Percentiles rank a stretch among this genome's conserved stretches.
Conservation (phyloP, 768 basidiomycete genomes). For the Pleurotus tuber-regium region DNA sequence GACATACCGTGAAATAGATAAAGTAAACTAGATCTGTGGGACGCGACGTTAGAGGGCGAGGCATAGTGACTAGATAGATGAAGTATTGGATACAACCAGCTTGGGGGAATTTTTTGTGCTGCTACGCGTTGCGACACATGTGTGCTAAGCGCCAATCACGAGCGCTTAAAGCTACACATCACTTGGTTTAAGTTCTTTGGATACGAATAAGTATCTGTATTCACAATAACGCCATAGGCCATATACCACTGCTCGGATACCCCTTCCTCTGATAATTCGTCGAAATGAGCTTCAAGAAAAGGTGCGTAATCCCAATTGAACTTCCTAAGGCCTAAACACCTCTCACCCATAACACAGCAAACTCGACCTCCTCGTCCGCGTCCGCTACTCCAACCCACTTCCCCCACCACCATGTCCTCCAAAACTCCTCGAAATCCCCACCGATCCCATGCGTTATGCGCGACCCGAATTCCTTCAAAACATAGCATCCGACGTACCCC, state of each 20-base stretch:
- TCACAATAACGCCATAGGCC: too few relatives aligned
- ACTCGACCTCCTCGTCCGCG: constrained; percentile 88
- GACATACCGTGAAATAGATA: constrained; percentile 56
- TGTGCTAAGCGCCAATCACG: too few relatives aligned
- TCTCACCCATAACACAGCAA: constrained; percentile 44
- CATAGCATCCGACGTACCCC: constrained; percentile 73
- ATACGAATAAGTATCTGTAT: too few relatives aligned
- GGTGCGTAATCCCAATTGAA: constrained; percentile 25
- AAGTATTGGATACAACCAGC: background rate
- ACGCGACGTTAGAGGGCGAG: constrained; percentile 47
- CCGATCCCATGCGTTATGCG: constrained; percentile 84
- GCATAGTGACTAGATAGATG: background rate
- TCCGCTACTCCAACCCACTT: constrained; percentile 91
- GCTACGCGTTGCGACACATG: too few relatives aligned
- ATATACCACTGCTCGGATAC: too few relatives aligned
- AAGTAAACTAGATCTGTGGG: constrained; percentile 71
- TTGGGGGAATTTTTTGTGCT: background rate
- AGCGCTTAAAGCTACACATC: too few relatives aligned
- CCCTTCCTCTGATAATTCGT: too few relatives aligned
- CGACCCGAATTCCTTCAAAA: constrained; percentile 81
- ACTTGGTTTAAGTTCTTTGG: too few relatives aligned
- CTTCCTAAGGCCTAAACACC: constrained; percentile 9
- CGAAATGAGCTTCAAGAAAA: constrained; percentile 60
- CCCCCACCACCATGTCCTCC: constrained; percentile 97
- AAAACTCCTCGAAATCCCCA: constrained; percentile 90